Percentiles rank a stretch among this genome's conserved stretches.
Conservation (phyloP, 345 rosid genomes). For the Microthlaspi erraticum region DNA sequence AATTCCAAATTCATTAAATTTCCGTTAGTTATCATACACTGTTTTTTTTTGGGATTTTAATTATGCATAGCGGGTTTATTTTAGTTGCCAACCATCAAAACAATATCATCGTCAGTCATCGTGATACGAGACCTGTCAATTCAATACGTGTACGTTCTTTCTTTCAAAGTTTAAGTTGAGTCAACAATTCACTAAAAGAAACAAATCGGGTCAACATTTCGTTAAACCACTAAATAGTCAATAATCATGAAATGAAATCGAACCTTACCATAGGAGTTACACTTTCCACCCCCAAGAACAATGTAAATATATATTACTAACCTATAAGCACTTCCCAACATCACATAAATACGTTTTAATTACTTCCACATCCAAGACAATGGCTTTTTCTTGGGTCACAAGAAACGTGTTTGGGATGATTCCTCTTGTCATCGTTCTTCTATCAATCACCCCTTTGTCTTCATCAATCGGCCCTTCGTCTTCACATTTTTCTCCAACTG, state of each 20-base stretch:
- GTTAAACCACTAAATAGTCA: not conserved
- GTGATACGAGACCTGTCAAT: not conserved
- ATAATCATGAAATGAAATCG: too few species aligned
- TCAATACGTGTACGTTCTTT: not conserved
- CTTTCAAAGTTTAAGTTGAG: too few species aligned
- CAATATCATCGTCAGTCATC: too few species aligned
- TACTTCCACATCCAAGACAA: slow-evolving; percentile 6
- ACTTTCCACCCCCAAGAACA: not conserved
- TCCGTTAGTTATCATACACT: too few species aligned
- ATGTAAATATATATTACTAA: not conserved
- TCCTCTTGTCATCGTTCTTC: slow-evolving; percentile 20
- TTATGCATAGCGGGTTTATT: too few species aligned
- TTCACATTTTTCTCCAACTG: slow-evolving; percentile 23
- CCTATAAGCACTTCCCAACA: not conserved
- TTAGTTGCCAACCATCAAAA: too few species aligned
- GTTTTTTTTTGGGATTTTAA: too few species aligned
- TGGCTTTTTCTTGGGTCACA: slow-evolving; percentile 23
- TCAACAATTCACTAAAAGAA: not conserved
- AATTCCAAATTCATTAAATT: too few species aligned
- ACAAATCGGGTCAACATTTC: not conserved
- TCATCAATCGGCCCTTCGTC: slow-evolving; percentile 9
- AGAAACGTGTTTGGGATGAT: slow-evolving; percentile 16
- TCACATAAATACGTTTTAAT: not conserved
- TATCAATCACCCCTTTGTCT: slow-evolving; percentile 34
- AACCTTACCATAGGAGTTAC: not conserved